Conservation (phyloP, 257 asterid genomes). For the Solanum bulbocastanum region DNA sequence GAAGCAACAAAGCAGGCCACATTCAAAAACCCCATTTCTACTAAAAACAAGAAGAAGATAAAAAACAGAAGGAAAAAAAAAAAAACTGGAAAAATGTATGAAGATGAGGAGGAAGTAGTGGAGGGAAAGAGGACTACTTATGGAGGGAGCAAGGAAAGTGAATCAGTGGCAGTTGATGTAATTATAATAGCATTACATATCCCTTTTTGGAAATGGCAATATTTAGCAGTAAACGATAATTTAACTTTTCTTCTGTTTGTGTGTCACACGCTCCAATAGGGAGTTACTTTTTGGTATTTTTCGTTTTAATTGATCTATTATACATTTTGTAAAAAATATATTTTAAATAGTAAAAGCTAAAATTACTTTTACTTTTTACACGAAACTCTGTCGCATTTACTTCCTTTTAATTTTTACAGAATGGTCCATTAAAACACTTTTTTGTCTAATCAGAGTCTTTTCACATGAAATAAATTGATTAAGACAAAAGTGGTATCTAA, state of each 20-base stretch:
- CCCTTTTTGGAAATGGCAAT: background rate
- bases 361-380: background rate
- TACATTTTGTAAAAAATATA: background rate
- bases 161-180: conserved; percentile 37
- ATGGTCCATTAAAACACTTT: background rate
- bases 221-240: background rate
- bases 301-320: background rate
- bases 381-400: background rate
- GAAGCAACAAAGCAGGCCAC: conserved; percentile 24
- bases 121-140: conserved; percentile 61
- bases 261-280: conserved; percentile 10
- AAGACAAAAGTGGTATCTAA: background rate
- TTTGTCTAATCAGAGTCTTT: background rate
- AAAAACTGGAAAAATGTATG: background rate
- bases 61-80: background rate
- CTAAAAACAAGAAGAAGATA: background rate
- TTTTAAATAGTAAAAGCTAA: background rate
- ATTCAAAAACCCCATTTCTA: conserved; percentile 34
- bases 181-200: background rate
- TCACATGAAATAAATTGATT: background rate
- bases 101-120: conserved; percentile 11
- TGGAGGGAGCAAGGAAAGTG: conserved; percentile 25
- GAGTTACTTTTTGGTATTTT: background rate
- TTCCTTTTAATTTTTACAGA: background rate
- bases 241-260: background rate